phyloP scores from a whole-genome alignment of 805 yeast genomes.

The Trichomonascus vanleenenianus region DNA sequence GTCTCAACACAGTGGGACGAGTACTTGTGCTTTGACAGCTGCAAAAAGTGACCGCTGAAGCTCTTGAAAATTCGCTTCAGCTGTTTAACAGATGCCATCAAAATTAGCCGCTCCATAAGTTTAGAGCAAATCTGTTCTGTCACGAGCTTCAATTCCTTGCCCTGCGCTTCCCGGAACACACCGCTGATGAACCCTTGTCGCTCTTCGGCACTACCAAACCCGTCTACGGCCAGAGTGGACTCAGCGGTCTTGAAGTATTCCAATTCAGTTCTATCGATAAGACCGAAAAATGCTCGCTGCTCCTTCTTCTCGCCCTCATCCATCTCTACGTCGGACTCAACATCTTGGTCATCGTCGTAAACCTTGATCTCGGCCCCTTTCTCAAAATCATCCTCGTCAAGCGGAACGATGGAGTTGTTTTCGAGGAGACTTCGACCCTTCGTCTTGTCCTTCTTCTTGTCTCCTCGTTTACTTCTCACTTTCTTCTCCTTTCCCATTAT shows the following conservation, averaged over 20 bases:
- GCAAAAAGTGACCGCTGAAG: conserved; percentile 67
- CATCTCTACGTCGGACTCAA: conserved; percentile 16
- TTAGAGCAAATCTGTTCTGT: conserved; percentile 95
- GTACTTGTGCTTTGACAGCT: conserved; percentile 77
- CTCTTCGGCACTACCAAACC: conserved; percentile 70
- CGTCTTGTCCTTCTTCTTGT: conserved; percentile 2
- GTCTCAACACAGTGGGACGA: conserved; percentile 94
- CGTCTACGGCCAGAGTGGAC: conserved; percentile 70
- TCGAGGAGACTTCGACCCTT: neutral
- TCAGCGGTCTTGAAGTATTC: conserved; percentile 94
- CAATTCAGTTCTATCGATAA: conserved; percentile 73
- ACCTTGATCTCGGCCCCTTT: neutral
- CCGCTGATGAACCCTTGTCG: conserved; percentile 62
- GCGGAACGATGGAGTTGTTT: neutral
- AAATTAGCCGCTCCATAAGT: conserved; percentile 77
- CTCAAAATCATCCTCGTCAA: neutral
- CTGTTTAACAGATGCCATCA: conserved; percentile 56
- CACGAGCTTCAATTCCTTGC: conserved; percentile 84
- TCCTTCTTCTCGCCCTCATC: neutral
- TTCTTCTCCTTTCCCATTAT: conserved; percentile 13
- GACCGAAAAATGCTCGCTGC: conserved; percentile 62
- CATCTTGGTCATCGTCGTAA: conserved; percentile 1
- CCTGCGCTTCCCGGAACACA: conserved; percentile 76
- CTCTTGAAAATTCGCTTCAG: conserved; percentile 56
- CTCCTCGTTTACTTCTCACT: conserved; percentile 9